Conservation (phyloP, 208 protist genomes). For the Acanthamoeba culbertsoni region DNA sequence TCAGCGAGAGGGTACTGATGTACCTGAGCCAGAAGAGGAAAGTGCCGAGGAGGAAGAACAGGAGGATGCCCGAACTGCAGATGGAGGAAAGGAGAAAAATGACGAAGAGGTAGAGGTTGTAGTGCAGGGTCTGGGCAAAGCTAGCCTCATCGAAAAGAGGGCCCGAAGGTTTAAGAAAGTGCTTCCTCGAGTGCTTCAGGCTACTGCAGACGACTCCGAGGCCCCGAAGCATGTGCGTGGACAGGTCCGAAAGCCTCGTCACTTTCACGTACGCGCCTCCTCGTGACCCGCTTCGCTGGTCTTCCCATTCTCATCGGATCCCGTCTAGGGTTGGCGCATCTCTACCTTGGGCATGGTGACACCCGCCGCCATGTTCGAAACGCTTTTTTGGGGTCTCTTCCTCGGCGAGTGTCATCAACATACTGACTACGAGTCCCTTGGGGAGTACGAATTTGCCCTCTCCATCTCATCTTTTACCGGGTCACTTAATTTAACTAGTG, state of each 20-base stretch:
- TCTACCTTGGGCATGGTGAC: slow-evolving; percentile 16
- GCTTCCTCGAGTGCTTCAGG: background rate
- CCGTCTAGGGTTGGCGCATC: background rate
- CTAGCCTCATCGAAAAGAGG: background rate
- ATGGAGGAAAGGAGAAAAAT: background rate
- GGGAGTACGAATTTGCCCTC: background rate
- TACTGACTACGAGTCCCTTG: background rate
- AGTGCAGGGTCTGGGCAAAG: background rate
- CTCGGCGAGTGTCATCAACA: background rate
- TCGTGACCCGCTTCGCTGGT: background rate
- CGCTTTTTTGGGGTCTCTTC: slow-evolving; percentile 13
- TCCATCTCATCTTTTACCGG: background rate
- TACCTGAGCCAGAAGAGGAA: background rate
- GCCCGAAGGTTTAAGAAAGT: slow-evolving; percentile 23
- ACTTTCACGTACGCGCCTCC: background rate
- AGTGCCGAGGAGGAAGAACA: background rate
- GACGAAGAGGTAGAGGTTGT: background rate
- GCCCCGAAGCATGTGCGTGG: background rate
- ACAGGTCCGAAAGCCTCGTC: background rate
- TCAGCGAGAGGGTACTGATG: background rate
- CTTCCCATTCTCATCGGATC: background rate
- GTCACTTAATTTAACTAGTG: background rate
- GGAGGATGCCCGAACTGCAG: background rate
- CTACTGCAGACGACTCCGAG: background rate
- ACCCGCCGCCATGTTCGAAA: background rate